Evolutionary conservation across 2,329 filamentous ascomycete species (phyloP), one percentile per base, ranked within the genome.

Genomic region (Zymoseptoria passerinii): DNA sequence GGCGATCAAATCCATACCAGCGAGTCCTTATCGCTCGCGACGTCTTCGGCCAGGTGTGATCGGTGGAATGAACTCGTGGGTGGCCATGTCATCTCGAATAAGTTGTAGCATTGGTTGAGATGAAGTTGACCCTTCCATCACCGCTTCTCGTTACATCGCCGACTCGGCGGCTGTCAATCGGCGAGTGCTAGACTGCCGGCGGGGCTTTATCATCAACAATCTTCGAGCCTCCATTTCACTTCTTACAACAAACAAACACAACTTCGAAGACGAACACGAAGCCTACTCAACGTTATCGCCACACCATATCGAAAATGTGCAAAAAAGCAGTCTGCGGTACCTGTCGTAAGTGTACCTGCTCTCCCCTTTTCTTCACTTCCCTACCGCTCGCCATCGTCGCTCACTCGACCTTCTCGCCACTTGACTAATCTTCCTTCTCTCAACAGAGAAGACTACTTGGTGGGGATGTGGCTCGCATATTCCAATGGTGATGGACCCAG

Each of bases 401-500:
- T 49, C 27, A 57, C n/a, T 61, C 62, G n/a, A 13, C 7, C 1
- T 13, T 44, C 35, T 44, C n/a, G 35, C 9, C 16, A 5, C 13
- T 44, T 44, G 10, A 44, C 35, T 44, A 13, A 44, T 13, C 13
- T 6, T 16, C 13, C 35, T 44, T 6, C 13, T 44, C 35, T 16
- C n/a, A 52, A 69, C 54, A 71, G 68, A 64, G 29, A 69, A 70
- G 51, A 62, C 62, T 13, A 70, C 70, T 10, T 73, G 70, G 70
- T 70, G 63, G 60, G 70, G 71, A 52, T 73, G 71, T 54, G 70
- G 70, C 28, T 54, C 58, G 10, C 68, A 70, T 61, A 63, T 68
- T 83, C 88, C 74, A 76, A 87, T 64, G 74, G 85, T 89, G 65
- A 82, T 90, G 76, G 81, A 85, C 70, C 67, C 71, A 27, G 71